Evolutionary conservation across 2,329 filamentous ascomycete genomes (phyloP).

Genomic region (Ceratocystis huliohia): DNA sequence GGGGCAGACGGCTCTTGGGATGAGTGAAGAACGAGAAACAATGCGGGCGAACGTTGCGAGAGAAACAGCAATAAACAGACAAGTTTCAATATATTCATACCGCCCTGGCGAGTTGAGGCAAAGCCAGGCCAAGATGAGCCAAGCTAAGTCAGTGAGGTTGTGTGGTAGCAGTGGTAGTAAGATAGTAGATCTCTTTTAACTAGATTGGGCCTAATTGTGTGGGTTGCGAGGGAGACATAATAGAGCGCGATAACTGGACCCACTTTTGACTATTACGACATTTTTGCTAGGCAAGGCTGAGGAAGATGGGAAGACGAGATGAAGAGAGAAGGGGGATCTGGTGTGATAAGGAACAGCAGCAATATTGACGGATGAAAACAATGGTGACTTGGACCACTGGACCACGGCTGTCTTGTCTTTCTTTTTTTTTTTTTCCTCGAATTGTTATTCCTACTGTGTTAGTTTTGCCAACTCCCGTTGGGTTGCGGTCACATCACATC

Average conservation of each 20-base stretch:
- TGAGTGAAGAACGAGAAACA: neutral
- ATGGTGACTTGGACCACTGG: neutral
- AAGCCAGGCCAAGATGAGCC: no score
- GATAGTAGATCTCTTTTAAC: constrained; percentile 16
- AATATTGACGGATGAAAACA: neutral
- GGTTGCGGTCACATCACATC: neutral
- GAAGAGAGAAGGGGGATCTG: no score
- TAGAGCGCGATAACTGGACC: neutral
- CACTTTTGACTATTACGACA: neutral
- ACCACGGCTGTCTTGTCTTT: neutral
- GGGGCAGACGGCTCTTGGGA: neutral
- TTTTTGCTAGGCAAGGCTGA: neutral
- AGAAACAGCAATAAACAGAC: neutral
- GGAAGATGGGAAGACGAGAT: no score
- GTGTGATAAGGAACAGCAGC: neutral
- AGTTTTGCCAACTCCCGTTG: neutral
- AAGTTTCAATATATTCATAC: no score
- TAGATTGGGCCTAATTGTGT: constrained; percentile 16
- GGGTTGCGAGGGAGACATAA: constrained; percentile 16
- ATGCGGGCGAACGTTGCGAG: neutral
- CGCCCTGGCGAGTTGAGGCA: no score
- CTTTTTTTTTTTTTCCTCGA: no score
- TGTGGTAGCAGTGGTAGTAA: neutral
- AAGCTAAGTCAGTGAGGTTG: no score
- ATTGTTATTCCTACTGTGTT: no score